phyloP scores from a whole-genome alignment of 257 asterid species.

The Solanum arcanum region DNA sequence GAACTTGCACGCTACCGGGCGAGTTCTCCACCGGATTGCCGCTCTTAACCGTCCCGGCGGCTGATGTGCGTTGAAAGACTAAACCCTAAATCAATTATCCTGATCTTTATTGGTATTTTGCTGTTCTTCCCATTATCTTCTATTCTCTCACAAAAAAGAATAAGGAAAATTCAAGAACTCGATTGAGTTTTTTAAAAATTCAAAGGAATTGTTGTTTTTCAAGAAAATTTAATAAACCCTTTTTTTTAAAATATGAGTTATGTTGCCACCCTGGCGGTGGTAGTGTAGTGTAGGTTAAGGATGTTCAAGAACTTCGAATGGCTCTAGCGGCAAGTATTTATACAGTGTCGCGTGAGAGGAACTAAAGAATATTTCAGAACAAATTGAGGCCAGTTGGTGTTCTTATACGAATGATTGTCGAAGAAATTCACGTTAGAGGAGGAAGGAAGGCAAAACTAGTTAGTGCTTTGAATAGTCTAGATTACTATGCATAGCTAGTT shows the following conservation, averaged over 20 bases:
- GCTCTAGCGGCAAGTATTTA: no score
- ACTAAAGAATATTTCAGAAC: no score
- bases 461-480: not conserved
- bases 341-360: no score
- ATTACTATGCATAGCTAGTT: not conserved
- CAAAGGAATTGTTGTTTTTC: no score
- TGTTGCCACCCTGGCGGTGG: not conserved
- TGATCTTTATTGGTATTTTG: no score
- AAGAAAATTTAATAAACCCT: no score
- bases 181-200: no score
- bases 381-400: no score
- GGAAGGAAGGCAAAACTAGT: not conserved
- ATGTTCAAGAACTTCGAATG: not conserved
- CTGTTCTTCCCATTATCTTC: not conserved
- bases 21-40: not conserved
- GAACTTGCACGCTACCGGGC: not conserved
- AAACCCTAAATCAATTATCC: no score
- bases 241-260: no score
- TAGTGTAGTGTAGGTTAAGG: not conserved
- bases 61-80: not conserved
- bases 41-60: not conserved
- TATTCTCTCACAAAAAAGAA: not conserved
- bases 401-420: not conserved
- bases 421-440: not conserved
- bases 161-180: no score